Percentiles rank a stretch among this genome's conserved stretches.
Conservation (phyloP, 345 rosid species). For the Abelmoschus esculentus region DNA sequence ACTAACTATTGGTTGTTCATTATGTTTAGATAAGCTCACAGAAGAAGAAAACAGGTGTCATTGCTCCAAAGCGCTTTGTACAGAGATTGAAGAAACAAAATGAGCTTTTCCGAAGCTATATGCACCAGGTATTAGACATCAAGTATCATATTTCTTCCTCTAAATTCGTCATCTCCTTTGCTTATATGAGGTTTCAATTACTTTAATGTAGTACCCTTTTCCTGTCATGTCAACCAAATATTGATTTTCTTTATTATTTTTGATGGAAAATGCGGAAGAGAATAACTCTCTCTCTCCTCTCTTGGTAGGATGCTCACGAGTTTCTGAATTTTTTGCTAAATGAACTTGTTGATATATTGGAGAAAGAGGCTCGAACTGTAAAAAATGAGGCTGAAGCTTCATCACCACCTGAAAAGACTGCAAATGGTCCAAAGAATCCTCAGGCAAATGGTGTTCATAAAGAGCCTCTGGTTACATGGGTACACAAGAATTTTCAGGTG, state of each 20-base stretch:
- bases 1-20: constrained; percentile 16
- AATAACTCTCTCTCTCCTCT: neutral
- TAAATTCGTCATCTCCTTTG: neutral
- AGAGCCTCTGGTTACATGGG: constrained; percentile 97
- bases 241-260: neutral
- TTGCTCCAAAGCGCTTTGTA: constrained; percentile 94
- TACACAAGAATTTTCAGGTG: constrained; percentile 94
- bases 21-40: constrained; percentile 76
- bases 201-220: neutral
- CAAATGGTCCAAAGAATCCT: constrained; percentile 59
- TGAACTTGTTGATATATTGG: constrained; percentile 94
- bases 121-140: constrained; percentile 72
- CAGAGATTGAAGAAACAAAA: constrained; percentile 98
- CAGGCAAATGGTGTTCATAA: constrained; percentile 66
- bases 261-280: neutral
- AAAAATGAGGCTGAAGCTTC: constrained; percentile 69
- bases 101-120: constrained; percentile 94
- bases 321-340: constrained; percentile 90
- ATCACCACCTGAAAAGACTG: constrained; percentile 64
- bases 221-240: neutral
- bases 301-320: constrained; percentile 87
- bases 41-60: constrained; percentile 98
- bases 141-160: neutral
- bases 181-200: neutral
- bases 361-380: constrained; percentile 82